Evolutionary conservation across 345 rosid species (phyloP).

Genomic region (Physaria fendleri): DNA sequence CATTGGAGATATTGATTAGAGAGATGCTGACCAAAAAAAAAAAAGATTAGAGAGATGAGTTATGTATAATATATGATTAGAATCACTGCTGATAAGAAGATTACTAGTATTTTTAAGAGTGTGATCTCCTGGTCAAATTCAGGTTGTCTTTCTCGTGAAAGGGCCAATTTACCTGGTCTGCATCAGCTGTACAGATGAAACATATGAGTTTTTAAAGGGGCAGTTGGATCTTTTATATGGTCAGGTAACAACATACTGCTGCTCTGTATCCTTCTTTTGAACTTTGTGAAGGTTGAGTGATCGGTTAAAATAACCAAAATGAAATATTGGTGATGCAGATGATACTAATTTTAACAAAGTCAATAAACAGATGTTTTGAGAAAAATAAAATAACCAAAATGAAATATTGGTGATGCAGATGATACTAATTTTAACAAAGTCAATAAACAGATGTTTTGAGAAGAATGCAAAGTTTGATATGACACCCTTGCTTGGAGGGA

Average conservation of each 20-base stretch:
- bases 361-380: constrained; percentile 91
- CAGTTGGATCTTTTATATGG: constrained; percentile 94
- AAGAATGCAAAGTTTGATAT: constrained; percentile 97
- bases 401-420: constrained; percentile 53
- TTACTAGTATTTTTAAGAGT: background rate
- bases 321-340: constrained; percentile 53
- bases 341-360: constrained; percentile 92
- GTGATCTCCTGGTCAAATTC: constrained; percentile 11
- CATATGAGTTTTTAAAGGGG: constrained; percentile 75
- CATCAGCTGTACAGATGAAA: constrained; percentile 96
- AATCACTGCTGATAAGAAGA: background rate
- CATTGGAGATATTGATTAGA: background rate
- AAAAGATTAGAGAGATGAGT: background rate
- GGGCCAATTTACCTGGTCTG: constrained; percentile 97
- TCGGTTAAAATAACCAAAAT: background rate
- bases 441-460: constrained; percentile 91
- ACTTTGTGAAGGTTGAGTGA: background rate
- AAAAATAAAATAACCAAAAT: constrained; percentile 55
- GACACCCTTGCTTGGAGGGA: constrained; percentile 98
- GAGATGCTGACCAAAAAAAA: no score
- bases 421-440: constrained; percentile 92
- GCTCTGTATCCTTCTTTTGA: background rate
- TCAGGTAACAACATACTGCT: constrained; percentile 53
- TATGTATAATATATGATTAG: background rate
- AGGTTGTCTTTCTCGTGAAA: constrained; percentile 97